Base-by-base conservation (phyloP, 2,329 filamentous ascomycete genomes). In the Pseudomassariella vexata region DNA sequence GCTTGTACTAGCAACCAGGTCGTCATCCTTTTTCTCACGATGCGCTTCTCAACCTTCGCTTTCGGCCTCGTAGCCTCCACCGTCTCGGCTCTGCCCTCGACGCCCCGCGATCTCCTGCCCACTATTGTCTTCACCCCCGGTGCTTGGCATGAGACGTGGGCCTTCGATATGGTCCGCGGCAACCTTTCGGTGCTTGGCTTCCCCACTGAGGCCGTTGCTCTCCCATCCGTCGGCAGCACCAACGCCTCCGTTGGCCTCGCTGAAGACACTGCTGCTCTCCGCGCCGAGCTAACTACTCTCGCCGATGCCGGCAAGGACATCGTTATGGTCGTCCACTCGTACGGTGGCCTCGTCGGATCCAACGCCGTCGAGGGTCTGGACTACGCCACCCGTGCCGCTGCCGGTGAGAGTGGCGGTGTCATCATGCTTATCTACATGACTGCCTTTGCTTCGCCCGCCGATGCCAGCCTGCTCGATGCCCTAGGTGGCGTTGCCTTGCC, bases 291-390 rank as follows among this genome's bases (percentile, higher is more conserved):
- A 3, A 33, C 23, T 6, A 32, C 34, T 12, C 36, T 48, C 6
- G 23, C 36, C 17, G 19, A 19, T 4, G 40, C 44, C 6, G 26
- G 38, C 14, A n/a, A n/a, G n/a, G 39, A 50, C 32, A 33, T 49
- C 9, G 42, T 47, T 4, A 38, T 50, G 2, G 40, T 49, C 12
- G 32, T 28, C 17, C 47, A 50, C n/a, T 48, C 44, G 22, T 46
- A 46, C 25, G 47, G 46, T 12, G 47, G 45, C 6, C 38, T 47
- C 38, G 48, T 42, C 11, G 47, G 34, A 10, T 47, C 46, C 5
- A 48, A 42, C 2, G 40, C 42, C 1, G 32, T 51, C 2, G 35
- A 48, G 6, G 40, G 42, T n/a, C 32, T 50, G 3, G 46, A 44
- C 28, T 48, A 48, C 34, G 20, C 40, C 11, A 18, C 38, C 1